phyloP scores from a whole-genome alignment of 169 alveolate genomes.

The Cryptosporidium tyzzeri region DNA sequence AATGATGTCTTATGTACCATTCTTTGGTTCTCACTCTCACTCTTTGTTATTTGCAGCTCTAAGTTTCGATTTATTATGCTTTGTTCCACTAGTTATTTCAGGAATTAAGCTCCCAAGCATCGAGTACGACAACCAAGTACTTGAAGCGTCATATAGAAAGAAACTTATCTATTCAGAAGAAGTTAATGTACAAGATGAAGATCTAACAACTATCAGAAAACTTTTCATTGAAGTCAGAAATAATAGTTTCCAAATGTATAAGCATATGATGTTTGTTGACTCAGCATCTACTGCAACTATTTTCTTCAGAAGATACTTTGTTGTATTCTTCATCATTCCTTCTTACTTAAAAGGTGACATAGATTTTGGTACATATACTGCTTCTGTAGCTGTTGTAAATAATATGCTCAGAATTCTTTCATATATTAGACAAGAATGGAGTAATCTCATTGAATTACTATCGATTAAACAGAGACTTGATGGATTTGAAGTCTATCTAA shows the following conservation, averaged over 20 bases:
- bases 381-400: conserved; percentile 26
- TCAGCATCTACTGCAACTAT: conserved; percentile 50
- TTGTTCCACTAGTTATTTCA: conserved; percentile 48
- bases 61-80: conserved; percentile 39
- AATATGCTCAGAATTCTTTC: conserved; percentile 56
- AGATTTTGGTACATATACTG: conserved; percentile 68
- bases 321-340: conserved; percentile 43
- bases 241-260: conserved; percentile 50
- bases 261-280: conserved; percentile 70
- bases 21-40: conserved; percentile 66
- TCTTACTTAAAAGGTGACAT: conserved; percentile 28
- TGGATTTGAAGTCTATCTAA: conserved; percentile 59
- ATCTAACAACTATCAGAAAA: conserved; percentile 35
- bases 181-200: not conserved
- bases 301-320: conserved; percentile 31
- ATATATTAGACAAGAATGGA: conserved; percentile 68
- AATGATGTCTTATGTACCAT: conserved; percentile 51
- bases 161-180: conserved; percentile 33
- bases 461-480: conserved; percentile 52
- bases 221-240: conserved; percentile 44
- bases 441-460: conserved; percentile 52
- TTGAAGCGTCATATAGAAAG: conserved; percentile 73
- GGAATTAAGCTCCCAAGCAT: conserved; percentile 58
- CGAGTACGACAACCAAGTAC: conserved; percentile 69
- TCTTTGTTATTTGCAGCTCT: conserved; percentile 59